These are phyloP conservation scores for Gaeumannomyces tritici DNA, from an alignment of 2,329 filamentous ascomycete species.

Conservation along the genomic window DNA sequence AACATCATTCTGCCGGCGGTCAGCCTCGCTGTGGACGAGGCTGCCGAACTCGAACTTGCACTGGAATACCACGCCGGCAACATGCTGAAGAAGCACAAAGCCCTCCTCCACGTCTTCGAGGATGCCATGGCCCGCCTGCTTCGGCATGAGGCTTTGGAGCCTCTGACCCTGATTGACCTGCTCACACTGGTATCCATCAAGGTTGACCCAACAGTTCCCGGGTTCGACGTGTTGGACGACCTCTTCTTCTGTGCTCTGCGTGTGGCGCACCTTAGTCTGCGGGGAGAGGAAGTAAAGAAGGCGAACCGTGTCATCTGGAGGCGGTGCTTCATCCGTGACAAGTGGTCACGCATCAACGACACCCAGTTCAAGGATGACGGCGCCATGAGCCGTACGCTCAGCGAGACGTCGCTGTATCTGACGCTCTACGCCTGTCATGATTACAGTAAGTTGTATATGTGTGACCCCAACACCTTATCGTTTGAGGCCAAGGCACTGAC, in stretches of 20 bases:
- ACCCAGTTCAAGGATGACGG: constrained; percentile 65
- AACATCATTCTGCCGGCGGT: constrained; percentile 60
- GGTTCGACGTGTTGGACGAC: constrained; percentile 41
- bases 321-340: constrained; percentile 70
- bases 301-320: constrained; percentile 69
- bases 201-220: constrained; percentile 22
- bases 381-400: constrained; percentile 53
- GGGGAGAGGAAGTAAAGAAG: constrained; percentile 46
- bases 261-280: constrained; percentile 45
- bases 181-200: constrained; percentile 60
- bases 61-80: constrained; percentile 55
- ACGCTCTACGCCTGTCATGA: constrained; percentile 43
- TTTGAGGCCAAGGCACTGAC: constrained; percentile 17
- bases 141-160: constrained; percentile 60
- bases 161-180: constrained; percentile 58
- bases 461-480: not conserved
- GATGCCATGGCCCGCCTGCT: constrained; percentile 62
- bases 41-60: constrained; percentile 67
- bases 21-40: constrained; percentile 65
- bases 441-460: not conserved
- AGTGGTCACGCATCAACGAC: constrained; percentile 75
- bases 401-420: constrained; percentile 57
- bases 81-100: constrained; percentile 49
- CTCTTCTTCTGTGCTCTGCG: constrained; percentile 70
- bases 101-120: constrained; percentile 62